Evolutionary conservation across 78 protist genomes (phyloP).

Genomic region (Trichosphaerium sp.): DNA sequence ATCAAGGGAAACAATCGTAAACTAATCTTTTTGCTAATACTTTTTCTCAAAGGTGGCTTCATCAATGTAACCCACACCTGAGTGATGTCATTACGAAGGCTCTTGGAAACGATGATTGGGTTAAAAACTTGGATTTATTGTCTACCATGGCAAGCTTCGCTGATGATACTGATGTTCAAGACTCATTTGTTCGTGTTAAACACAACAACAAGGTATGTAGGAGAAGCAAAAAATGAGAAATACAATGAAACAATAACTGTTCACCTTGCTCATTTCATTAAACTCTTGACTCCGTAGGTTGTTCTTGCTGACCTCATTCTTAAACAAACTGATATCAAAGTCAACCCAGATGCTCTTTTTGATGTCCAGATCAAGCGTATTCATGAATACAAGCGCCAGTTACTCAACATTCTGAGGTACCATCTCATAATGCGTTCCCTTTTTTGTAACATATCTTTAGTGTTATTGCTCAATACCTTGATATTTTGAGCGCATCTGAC

Average conservation of each 20-base stretch:
- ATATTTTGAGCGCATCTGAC: constrained; percentile 25
- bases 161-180: constrained; percentile 52
- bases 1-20: too few species aligned
- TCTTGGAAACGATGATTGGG: constrained; percentile 66
- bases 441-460: not conserved
- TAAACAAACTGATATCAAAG: constrained; percentile 49
- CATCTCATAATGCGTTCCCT: constrained; percentile 8
- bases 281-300: too few species aligned
- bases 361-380: constrained; percentile 94
- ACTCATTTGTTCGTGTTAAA: constrained; percentile 31
- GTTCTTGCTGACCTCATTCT: constrained; percentile 43
- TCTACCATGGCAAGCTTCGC: constrained; percentile 37
- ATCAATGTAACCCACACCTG: constrained; percentile 72
- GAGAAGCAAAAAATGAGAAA: too few species aligned
- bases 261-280: too few species aligned
- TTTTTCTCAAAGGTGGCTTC: constrained; percentile 95
- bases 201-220: constrained; percentile 56
- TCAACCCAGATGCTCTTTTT: constrained; percentile 69
- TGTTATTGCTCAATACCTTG: constrained; percentile 38
- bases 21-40: too few species aligned
- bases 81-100: constrained; percentile 44
- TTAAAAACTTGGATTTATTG: constrained; percentile 54
- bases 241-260: too few species aligned
- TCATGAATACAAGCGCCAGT: constrained; percentile 96
- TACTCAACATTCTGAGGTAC: constrained; percentile 71